phyloP scores from a whole-genome alignment of 2,329 filamentous ascomycete species.

The Colletotrichum godetiae region DNA sequence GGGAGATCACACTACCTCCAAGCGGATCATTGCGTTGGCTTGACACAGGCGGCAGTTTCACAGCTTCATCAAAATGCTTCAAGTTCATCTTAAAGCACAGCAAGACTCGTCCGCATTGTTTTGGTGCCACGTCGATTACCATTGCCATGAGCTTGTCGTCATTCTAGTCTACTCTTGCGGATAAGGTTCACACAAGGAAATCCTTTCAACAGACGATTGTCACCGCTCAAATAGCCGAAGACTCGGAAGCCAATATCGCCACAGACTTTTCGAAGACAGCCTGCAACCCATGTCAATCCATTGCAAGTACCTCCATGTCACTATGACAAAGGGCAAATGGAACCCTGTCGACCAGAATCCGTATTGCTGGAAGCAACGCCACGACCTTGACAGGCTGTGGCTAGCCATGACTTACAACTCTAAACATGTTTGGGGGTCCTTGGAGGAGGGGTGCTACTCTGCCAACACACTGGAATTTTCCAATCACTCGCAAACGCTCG shows the following conservation, averaged over 20 bases:
- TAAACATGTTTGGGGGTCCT: background rate
- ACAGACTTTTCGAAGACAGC: background rate
- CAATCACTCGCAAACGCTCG: background rate
- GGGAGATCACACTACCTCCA: background rate
- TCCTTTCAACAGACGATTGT: background rate
- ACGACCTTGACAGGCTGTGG: background rate
- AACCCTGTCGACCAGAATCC: background rate
- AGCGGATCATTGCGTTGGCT: background rate
- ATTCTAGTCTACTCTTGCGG: background rate
- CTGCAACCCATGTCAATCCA: background rate
- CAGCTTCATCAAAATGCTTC: background rate
- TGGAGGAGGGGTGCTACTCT: background rate
- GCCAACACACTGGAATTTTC: background rate
- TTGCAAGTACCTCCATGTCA: background rate
- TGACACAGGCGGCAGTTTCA: background rate
- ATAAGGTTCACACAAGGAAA: background rate
- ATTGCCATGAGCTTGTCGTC: background rate
- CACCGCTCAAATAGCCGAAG: too few relatives aligned
- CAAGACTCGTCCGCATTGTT: background rate
- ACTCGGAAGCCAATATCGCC: background rate
- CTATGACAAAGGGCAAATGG: background rate
- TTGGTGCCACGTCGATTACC: background rate
- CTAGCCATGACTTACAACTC: background rate
- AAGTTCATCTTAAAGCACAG: background rate
- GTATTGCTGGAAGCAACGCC: background rate